Percentiles rank a stretch among this genome's conserved stretches.
Evolutionary conservation across 768 basidiomycete species (phyloP).

Genomic region (Boletellus ananas): DNA sequence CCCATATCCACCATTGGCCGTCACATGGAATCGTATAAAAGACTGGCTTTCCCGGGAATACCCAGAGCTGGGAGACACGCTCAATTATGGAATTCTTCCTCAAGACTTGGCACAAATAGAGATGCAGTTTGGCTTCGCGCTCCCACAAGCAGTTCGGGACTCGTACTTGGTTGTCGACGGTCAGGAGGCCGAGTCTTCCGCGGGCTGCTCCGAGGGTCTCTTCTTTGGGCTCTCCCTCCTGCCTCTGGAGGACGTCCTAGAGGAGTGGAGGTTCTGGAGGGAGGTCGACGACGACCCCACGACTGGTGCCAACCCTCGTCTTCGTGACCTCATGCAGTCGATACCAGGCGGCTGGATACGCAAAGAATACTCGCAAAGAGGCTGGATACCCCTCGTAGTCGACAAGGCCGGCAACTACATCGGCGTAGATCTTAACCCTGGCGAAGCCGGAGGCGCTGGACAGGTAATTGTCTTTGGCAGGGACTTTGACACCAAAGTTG

Average conservation of each 20-base stretch:
- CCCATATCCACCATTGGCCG: conserved; percentile 72
- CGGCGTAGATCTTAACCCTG: conserved; percentile 92
- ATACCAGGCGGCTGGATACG: conserved; percentile 89
- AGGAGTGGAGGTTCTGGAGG: conserved; percentile 97
- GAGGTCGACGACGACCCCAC: conserved; percentile 86
- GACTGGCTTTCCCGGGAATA: conserved; percentile 82
- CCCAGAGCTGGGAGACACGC: conserved; percentile 92
- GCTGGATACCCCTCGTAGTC: conserved; percentile 94
- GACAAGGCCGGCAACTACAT: conserved; percentile 97
- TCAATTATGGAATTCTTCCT: conserved; percentile 86
- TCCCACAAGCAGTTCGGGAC: conserved; percentile 87
- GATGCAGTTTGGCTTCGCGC: conserved; percentile 74
- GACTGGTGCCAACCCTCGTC: conserved; percentile 73
- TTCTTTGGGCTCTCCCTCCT: conserved; percentile 95
- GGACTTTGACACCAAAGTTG: conserved; percentile 97
- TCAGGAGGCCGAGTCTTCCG: conserved; percentile 87
- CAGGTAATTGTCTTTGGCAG: conserved; percentile 99
- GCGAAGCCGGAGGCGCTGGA: conserved; percentile 66
- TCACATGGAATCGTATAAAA: conserved; percentile 82
- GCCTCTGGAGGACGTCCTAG: conserved; percentile 87
- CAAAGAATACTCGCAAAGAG: conserved; percentile 85
- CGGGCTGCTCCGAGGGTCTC: conserved; percentile 84
- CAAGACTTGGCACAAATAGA: conserved; percentile 79
- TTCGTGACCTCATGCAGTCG: conserved; percentile 78
- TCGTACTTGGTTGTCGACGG: conserved; percentile 87